phyloP scores from a whole-genome alignment of 202 grass and related monocot genomes.

The Cymbopogon flexuosus region DNA sequence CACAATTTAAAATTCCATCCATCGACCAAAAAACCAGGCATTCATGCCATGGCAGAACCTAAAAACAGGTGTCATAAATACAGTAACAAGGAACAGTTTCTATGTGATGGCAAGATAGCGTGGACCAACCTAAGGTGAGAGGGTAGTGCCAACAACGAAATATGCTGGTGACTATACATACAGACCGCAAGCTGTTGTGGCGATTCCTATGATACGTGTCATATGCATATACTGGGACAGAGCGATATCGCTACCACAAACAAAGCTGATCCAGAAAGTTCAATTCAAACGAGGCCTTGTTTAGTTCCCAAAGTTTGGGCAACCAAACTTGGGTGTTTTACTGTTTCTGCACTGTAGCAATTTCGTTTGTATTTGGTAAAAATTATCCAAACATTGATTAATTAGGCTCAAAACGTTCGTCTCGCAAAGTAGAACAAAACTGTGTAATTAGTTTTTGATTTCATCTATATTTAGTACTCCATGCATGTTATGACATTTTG shows the following conservation, averaged over 20 bases:
- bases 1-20: neutral
- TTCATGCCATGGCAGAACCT: neutral
- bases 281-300: no score
- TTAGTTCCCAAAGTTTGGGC: no score
- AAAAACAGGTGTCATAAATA: neutral
- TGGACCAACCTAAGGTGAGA: constrained; percentile 9
- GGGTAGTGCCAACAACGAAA: constrained; percentile 8
- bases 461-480: no score
- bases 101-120: constrained; percentile 6
- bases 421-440: no score
- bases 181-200: neutral
- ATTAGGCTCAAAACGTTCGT: no score
- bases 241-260: neutral
- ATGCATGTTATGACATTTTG: no score
- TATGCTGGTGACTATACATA: neutral
- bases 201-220: neutral
- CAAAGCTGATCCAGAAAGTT: no score
- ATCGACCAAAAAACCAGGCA: constrained; percentile 3
- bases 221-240: neutral
- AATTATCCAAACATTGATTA: no score
- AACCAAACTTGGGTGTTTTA: no score
- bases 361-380: no score
- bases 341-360: no score
- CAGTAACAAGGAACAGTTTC: neutral
- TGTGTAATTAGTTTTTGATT: no score